phyloP scores from a whole-genome alignment of 352 stramenopile genomes.

The Phytophthora cactorum region DNA sequence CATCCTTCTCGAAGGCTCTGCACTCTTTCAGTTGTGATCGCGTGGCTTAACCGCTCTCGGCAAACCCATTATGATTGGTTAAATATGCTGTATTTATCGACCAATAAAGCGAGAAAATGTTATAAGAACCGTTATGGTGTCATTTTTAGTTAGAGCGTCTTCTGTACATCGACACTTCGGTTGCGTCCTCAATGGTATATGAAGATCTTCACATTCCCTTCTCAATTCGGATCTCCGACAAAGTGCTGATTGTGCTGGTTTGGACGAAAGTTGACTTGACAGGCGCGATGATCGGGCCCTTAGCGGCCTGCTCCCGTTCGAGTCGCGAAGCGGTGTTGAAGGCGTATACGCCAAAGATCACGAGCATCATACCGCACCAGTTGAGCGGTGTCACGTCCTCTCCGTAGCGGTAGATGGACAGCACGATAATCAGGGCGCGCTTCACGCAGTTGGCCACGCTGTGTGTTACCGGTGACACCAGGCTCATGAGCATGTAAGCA shows the following conservation, averaged over 20 bases:
- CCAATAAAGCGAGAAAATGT: constrained; percentile 16
- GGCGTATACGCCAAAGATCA: constrained; percentile 89
- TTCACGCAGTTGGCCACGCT: constrained; percentile 93
- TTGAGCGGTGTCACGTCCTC: constrained; percentile 85
- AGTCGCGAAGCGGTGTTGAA: constrained; percentile 83
- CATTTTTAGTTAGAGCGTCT: constrained; percentile 5
- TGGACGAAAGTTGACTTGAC: constrained; percentile 39
- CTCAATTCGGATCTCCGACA: constrained; percentile 77
- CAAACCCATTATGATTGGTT: constrained; percentile 14
- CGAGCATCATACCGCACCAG: constrained; percentile 86
- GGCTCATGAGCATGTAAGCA: constrained; percentile 92
- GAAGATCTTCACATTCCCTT: constrained; percentile 37
- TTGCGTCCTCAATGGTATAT: neutral
- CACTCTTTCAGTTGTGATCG: constrained; percentile 31
- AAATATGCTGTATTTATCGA: constrained; percentile 5
- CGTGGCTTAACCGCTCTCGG: constrained; percentile 14
- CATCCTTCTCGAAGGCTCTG: constrained; percentile 37
- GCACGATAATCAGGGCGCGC: constrained; percentile 88
- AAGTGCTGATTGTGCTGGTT: constrained; percentile 55
- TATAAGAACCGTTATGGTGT: constrained; percentile 19
- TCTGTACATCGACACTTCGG: constrained; percentile 25
- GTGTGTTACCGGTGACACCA: constrained; percentile 91
- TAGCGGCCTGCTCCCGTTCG: constrained; percentile 47
- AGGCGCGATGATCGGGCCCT: constrained; percentile 42
- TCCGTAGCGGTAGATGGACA: constrained; percentile 92